phyloP scores from a whole-genome alignment of 225 moss, liverwort and hornwort species.

The Lunularia cruciata region DNA sequence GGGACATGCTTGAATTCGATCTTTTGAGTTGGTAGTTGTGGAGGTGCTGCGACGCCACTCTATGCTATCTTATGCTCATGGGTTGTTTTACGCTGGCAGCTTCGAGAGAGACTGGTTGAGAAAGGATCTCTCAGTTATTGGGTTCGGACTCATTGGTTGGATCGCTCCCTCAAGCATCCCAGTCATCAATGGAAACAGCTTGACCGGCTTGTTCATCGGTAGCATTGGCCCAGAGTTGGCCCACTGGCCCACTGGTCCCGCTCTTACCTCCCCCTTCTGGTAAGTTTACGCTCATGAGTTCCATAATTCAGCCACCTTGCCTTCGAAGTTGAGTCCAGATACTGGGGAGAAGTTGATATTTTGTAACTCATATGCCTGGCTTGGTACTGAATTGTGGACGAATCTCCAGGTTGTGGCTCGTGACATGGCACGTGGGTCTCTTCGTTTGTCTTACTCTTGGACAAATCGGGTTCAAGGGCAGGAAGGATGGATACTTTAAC shows the following conservation, averaged over 20 bases:
- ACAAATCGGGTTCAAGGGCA: slow-evolving; percentile 97
- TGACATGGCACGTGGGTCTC: slow-evolving; percentile 88
- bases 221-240: slow-evolving; percentile 96
- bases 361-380: not conserved
- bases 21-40: too few species aligned
- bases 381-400: not conserved
- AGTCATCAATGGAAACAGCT: slow-evolving; percentile 78
- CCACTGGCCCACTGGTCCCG: slow-evolving; percentile 89
- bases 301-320: too few species aligned
- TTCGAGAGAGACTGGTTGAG: slow-evolving; percentile 79
- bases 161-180: slow-evolving; percentile 91
- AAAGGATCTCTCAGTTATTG: slow-evolving; percentile 86
- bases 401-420: slow-evolving; percentile 78
- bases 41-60: too few species aligned
- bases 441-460: slow-evolving; percentile 78
- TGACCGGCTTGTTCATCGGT: slow-evolving; percentile 73
- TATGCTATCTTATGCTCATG: too few species aligned
- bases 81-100: slow-evolving; percentile 43
- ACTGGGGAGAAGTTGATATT: not conserved
- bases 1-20: too few species aligned
- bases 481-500: slow-evolving; percentile 76
- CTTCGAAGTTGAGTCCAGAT: too few species aligned
- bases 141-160: slow-evolving; percentile 95
- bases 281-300: slow-evolving; percentile 33
- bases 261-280: slow-evolving; percentile 97